These are phyloP conservation scores for Bipolaris bicolor DNA, from an alignment of 2,329 filamentous ascomycete genomes.

Conservation along the genomic window DNA sequence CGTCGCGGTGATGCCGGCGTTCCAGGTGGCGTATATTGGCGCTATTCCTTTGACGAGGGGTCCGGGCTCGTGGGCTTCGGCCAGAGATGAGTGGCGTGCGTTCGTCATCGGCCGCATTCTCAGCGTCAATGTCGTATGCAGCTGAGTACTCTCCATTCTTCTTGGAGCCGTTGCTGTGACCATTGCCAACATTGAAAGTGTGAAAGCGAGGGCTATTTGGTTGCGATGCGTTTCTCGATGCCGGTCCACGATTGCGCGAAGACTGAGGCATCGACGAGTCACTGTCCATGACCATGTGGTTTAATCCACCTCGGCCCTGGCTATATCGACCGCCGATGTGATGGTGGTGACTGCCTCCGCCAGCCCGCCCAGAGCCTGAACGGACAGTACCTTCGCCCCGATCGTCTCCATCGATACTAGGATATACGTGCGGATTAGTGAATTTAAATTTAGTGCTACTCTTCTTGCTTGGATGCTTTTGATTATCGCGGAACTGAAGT, in stretches of 20 bases:
- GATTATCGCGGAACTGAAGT: conserved; percentile 64
- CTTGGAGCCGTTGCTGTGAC: conserved; percentile 49
- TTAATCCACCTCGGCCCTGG: conserved; percentile 72
- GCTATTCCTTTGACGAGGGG: conserved; percentile 60
- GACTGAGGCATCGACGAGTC: conserved; percentile 71
- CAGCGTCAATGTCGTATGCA: conserved; percentile 81
- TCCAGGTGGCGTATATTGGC: conserved; percentile 73
- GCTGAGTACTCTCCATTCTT: conserved; percentile 68
- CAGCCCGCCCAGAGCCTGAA: conserved; percentile 51
- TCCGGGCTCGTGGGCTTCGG: conserved; percentile 62
- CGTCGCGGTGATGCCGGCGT: conserved; percentile 62
- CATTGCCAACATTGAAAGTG: conserved; percentile 53
- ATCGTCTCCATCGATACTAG: conserved; percentile 58
- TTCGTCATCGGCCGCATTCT: conserved; percentile 81
- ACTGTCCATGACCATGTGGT: conserved; percentile 65
- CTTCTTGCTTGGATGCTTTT: conserved; percentile 71
- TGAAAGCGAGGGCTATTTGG: conserved; percentile 70
- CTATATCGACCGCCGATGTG: conserved; percentile 82
- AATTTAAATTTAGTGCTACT: conserved; percentile 99
- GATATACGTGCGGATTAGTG: conserved; percentile 72
- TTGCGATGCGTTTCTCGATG: conserved; percentile 67
- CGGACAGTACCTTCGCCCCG: conserved; percentile 48
- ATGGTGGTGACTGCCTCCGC: conserved; percentile 75
- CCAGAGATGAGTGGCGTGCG: conserved; percentile 79
- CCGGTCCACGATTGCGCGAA: conserved; percentile 65